Percentiles rank a stretch among this genome's conserved stretches.
phyloP scores from a whole-genome alignment of 1,139 yeast genomes.

The Taphrina communis region DNA sequence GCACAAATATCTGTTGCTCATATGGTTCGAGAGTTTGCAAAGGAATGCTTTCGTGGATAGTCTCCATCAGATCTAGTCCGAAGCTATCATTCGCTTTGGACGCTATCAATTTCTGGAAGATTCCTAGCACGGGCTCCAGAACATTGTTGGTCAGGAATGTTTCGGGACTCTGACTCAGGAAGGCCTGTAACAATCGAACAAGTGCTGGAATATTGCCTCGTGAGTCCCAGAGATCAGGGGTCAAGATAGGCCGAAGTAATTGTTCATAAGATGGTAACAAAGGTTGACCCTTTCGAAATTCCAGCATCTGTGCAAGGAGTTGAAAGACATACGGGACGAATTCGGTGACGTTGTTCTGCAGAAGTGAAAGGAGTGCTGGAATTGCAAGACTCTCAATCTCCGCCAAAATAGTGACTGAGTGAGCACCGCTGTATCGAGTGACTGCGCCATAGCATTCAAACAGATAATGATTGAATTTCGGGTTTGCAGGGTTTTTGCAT shows the following conservation, averaged over 20 bases:
- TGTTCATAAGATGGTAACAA: conserved; percentile 71
- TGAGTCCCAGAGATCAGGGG: conserved; percentile 91
- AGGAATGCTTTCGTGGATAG: conserved; percentile 67
- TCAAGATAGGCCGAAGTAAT: conserved; percentile 77
- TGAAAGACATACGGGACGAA: conserved; percentile 93
- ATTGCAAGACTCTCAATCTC: conserved; percentile 63
- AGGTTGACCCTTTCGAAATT: conserved; percentile 55
- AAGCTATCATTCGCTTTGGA: conserved; percentile 78
- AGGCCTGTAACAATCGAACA: conserved; percentile 75
- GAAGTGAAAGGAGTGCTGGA: conserved; percentile 69
- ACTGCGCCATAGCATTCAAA: conserved; percentile 87
- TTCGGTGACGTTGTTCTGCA: conserved; percentile 88
- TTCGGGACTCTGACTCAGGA: conserved; percentile 67
- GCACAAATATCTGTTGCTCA: conserved; percentile 72
- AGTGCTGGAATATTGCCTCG: conserved; percentile 94
- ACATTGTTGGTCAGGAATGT: conserved; percentile 52
- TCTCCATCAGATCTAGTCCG: conserved; percentile 84
- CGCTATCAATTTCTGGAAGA: conserved; percentile 90
- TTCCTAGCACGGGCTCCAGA: conserved; percentile 81
- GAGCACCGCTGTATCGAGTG: conserved; percentile 57
- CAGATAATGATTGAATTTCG: conserved; percentile 85
- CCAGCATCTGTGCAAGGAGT: conserved; percentile 77
- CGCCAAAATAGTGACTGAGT: conserved; percentile 44
- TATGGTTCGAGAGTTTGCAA: conserved; percentile 59
- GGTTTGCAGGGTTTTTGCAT: conserved; percentile 91